These are phyloP conservation scores for Begonia masoniana DNA, from an alignment of 306 rosid genomes.

Conservation along the genomic window DNA sequence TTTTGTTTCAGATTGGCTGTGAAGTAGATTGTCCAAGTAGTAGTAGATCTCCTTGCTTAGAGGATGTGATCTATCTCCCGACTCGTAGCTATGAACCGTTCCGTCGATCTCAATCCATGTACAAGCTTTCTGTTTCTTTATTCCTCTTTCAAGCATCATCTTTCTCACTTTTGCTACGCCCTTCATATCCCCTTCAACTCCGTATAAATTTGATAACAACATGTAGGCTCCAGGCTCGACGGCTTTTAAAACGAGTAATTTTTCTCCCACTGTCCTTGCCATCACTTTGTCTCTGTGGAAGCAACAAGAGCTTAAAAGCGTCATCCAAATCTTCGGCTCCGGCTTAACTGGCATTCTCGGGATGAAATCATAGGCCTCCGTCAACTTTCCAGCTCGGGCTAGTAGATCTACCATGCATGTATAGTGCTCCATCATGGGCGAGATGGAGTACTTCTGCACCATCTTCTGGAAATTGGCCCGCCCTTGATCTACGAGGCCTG, in stretches of 20 bases:
- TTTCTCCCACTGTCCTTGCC: constrained; percentile 11
- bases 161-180: constrained; percentile 16
- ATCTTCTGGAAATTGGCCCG: constrained; percentile 15
- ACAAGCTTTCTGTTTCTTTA: constrained; percentile 16
- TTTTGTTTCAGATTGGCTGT: constrained; percentile 17
- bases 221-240: constrained; percentile 22
- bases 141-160: constrained; percentile 10
- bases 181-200: constrained; percentile 17
- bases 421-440: constrained; percentile 24
- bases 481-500: constrained; percentile 22
- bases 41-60: constrained; percentile 9
- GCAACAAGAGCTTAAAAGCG: constrained; percentile 19
- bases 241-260: constrained; percentile 14
- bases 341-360: constrained; percentile 19
- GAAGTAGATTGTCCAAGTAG: constrained; percentile 7
- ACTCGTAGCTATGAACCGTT: constrained; percentile 15
- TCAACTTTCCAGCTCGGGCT: constrained; percentile 11
- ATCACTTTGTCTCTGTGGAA: constrained; percentile 12
- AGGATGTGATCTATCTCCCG: constrained; percentile 19
- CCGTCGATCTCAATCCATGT: constrained; percentile 22
- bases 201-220: constrained; percentile 20
- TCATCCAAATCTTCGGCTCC: constrained; percentile 13
- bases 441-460: constrained; percentile 11
- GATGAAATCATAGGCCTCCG: constrained; percentile 14
- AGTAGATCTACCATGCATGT: constrained; percentile 27